Percentiles rank a stretch among this genome's conserved stretches.
Evolutionary conservation across 2,329 filamentous ascomycete genomes (phyloP).

Genomic region (Curvularia eragrostidis): DNA sequence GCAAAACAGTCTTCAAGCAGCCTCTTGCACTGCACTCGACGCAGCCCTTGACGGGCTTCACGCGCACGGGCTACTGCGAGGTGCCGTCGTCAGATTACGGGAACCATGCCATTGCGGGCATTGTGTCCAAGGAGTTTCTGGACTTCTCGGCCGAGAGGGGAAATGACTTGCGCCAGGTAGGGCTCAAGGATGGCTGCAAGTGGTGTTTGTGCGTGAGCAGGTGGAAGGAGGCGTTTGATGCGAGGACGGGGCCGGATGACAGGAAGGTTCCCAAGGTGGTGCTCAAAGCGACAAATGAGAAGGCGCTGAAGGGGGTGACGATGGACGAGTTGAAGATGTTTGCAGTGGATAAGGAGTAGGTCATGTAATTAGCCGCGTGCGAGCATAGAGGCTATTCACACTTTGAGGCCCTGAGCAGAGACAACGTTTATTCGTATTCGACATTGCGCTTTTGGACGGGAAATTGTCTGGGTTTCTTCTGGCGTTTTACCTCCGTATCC

Average conservation of each 20-base stretch:
- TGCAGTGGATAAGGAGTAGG: slow-evolving; percentile 51
- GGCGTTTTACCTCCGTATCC: no score
- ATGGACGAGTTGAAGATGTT: slow-evolving; percentile 60
- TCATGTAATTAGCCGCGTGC: no score
- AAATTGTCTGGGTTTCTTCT: no score
- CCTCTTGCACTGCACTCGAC: slow-evolving; percentile 64
- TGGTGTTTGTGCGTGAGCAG: slow-evolving; percentile 68
- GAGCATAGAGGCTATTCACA: no score
- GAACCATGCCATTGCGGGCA: slow-evolving; percentile 65
- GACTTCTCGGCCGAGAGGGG: slow-evolving; percentile 65
- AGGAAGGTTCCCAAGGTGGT: slow-evolving; percentile 58
- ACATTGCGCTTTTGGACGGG: no score
- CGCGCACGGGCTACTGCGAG: slow-evolving; percentile 67
- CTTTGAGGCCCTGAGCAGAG: no score
- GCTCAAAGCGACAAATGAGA: slow-evolving; percentile 61
- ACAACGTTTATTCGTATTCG: no score
- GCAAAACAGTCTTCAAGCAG: slow-evolving; percentile 13
- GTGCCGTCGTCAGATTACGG: slow-evolving; percentile 62
- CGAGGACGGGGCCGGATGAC: slow-evolving; percentile 56
- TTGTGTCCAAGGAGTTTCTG: slow-evolving; percentile 67
- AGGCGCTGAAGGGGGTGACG: slow-evolving; percentile 57
- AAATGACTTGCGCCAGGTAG: slow-evolving; percentile 64
- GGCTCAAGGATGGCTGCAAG: slow-evolving; percentile 65
- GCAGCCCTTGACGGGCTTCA: slow-evolving; percentile 66
- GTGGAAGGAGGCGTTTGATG: slow-evolving; percentile 67